phyloP scores from a whole-genome alignment of 2,329 filamentous ascomycete species.

The Aspergillus amoenus region DNA sequence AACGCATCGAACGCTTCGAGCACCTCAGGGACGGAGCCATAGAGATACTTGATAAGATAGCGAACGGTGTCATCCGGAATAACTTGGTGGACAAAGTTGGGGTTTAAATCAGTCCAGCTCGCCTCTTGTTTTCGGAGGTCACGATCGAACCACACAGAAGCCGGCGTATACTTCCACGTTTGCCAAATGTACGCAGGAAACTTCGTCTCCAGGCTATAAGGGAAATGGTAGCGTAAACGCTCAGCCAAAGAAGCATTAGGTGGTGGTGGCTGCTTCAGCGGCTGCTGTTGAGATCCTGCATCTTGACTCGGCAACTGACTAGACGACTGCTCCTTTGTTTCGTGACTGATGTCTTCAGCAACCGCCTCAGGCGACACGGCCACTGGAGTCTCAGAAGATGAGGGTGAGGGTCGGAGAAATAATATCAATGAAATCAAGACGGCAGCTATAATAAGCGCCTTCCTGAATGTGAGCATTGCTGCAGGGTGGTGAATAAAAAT shows the following conservation, averaged over 20 bases:
- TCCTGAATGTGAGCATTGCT: slow-evolving; percentile 74
- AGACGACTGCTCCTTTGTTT: slow-evolving; percentile 12
- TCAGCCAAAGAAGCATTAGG: slow-evolving; percentile 72
- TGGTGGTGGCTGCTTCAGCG: slow-evolving; percentile 68
- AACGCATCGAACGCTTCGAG: slow-evolving; percentile 73
- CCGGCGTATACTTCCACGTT: slow-evolving; percentile 89
- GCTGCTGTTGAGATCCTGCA: slow-evolving; percentile 25
- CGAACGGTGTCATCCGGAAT: slow-evolving; percentile 87
- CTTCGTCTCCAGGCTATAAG: slow-evolving; percentile 82
- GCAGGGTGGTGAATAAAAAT: neutral
- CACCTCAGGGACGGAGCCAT: slow-evolving; percentile 77
- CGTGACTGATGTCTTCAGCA: slow-evolving; percentile 22
- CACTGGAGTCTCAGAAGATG: slow-evolving; percentile 47
- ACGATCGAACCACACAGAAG: slow-evolving; percentile 70
- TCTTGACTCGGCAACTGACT: slow-evolving; percentile 13
- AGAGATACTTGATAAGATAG: slow-evolving; percentile 80
- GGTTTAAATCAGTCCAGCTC: slow-evolving; percentile 84
- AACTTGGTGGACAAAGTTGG: slow-evolving; percentile 92
- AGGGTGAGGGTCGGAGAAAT: slow-evolving; percentile 64
- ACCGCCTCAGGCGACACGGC: slow-evolving; percentile 26
- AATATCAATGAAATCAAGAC: slow-evolving; percentile 69
- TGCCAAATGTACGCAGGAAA: slow-evolving; percentile 99
- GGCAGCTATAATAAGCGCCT: slow-evolving; percentile 70
- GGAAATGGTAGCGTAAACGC: slow-evolving; percentile 86
- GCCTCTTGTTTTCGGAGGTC: slow-evolving; percentile 79